Percentiles rank a stretch among this genome's conserved stretches.
Evolutionary conservation across 2,329 filamentous ascomycete species (phyloP).

Genomic region (Penicillium capsulatum): DNA sequence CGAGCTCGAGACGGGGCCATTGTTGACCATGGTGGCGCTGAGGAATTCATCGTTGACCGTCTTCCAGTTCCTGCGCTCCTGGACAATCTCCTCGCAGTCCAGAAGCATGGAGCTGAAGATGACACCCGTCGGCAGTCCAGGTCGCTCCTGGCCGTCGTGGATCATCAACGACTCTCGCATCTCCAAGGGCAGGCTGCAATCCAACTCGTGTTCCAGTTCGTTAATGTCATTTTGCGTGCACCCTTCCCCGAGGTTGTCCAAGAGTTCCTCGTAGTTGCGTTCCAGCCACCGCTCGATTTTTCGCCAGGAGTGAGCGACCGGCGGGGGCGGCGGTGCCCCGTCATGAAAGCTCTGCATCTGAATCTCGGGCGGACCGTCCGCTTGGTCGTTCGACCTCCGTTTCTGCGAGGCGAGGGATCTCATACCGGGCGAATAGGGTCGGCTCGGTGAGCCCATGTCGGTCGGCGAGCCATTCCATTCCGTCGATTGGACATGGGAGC

Average conservation of each 20-base stretch:
- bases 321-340: slow-evolving; percentile 82
- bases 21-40: slow-evolving; percentile 50
- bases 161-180: slow-evolving; percentile 84
- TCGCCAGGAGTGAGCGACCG: slow-evolving; percentile 83
- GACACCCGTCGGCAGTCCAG: slow-evolving; percentile 83
- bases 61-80: slow-evolving; percentile 97
- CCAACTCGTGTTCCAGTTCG: slow-evolving; percentile 91
- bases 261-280: slow-evolving; percentile 91
- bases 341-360: slow-evolving; percentile 96
- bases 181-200: slow-evolving; percentile 89
- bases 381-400: slow-evolving; percentile 56
- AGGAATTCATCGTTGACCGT: slow-evolving; percentile 88
- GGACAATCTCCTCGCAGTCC: slow-evolving; percentile 95
- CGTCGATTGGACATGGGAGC: slow-evolving; percentile 53
- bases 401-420: slow-evolving; percentile 68
- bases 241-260: slow-evolving; percentile 86
- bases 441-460: slow-evolving; percentile 54
- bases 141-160: slow-evolving; percentile 96
- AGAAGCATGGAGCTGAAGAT: slow-evolving; percentile 93
- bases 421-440: slow-evolving; percentile 86
- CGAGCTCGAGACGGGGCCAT: slow-evolving; percentile 66
- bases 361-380: slow-evolving; percentile 76
- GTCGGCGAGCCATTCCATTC: slow-evolving; percentile 58
- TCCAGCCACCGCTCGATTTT: slow-evolving; percentile 93
- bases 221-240: slow-evolving; percentile 93